Evolutionary conservation across 768 basidiomycete genomes (phyloP).

Genomic region (Nidularia sp.): DNA sequence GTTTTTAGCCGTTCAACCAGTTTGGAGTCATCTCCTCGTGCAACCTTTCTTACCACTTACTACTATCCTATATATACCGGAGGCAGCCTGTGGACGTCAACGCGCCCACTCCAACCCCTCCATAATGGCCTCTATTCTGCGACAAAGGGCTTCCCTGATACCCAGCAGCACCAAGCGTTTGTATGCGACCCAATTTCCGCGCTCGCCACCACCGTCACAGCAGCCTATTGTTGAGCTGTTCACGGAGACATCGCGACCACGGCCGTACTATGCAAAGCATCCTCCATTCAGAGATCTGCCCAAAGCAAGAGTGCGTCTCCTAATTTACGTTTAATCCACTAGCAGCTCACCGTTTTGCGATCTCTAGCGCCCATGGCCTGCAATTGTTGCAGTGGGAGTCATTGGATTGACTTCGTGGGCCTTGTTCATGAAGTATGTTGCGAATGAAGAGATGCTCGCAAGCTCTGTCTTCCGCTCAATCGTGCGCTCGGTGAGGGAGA

Average conservation of each 20-base stretch:
- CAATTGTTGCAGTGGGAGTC: conserved; percentile 41
- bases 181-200: conserved; percentile 10
- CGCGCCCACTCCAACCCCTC: too few species aligned
- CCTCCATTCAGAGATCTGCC: conserved; percentile 31
- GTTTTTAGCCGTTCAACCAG: too few species aligned
- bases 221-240: conserved; percentile 17
- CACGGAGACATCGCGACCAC: conserved; percentile 28
- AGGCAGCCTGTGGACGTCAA: too few species aligned
- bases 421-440: conserved; percentile 63
- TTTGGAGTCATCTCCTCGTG: too few species aligned
- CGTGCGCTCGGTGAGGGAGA: conserved; percentile 53
- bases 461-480: conserved; percentile 71
- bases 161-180: too few species aligned
- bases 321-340: neutral
- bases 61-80: too few species aligned
- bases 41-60: too few species aligned
- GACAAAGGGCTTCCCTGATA: too few species aligned
- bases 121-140: too few species aligned
- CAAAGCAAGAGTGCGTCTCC: conserved; percentile 3
- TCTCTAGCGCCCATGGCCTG: conserved; percentile 43
- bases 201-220: conserved; percentile 12
- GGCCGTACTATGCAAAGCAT: conserved; percentile 30
- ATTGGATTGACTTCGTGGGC: conserved; percentile 63
- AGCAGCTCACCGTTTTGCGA: neutral
- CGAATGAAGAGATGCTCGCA: conserved; percentile 75